These are phyloP conservation scores for Teunomyces pallodes DNA, from an alignment of 805 yeast species.

Conservation along the genomic window DNA sequence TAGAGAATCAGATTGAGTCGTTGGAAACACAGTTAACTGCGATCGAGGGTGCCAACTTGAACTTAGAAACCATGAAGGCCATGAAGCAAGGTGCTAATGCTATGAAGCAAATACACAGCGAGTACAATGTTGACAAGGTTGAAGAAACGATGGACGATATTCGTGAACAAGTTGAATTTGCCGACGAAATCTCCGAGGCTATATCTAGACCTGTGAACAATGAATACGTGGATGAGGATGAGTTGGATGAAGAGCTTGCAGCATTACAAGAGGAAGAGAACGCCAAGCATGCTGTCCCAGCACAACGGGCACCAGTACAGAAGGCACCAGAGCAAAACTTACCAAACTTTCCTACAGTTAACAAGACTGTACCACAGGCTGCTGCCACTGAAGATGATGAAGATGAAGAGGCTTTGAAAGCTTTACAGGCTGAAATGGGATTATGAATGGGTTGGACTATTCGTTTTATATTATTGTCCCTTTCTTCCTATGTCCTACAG, in stretches of 20 bases:
- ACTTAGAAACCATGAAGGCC: constrained; percentile 96
- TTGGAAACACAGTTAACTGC: constrained; percentile 87
- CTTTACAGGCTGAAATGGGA: constrained; percentile 85
- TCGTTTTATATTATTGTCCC: neutral
- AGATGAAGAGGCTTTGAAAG: constrained; percentile 78
- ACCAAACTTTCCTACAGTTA: constrained; percentile 47
- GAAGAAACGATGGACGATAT: constrained; percentile 98
- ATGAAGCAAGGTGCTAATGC: constrained; percentile 98
- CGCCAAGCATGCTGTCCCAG: constrained; percentile 39
- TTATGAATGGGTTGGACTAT: constrained; percentile 34
- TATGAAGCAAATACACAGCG: constrained; percentile 94
- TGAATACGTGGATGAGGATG: constrained; percentile 85
- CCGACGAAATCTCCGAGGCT: constrained; percentile 95
- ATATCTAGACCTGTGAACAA: constrained; percentile 89
- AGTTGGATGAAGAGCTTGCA: constrained; percentile 90
- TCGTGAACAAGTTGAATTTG: constrained; percentile 91
- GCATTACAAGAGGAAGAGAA: constrained; percentile 80
- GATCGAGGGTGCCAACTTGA: constrained; percentile 92
- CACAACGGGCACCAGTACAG: constrained; percentile 9
- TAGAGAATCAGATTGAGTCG: constrained; percentile 85
- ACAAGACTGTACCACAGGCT: constrained; percentile 39
- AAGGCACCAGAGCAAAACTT: constrained; percentile 21
- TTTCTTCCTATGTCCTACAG: neutral
- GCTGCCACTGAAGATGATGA: constrained; percentile 60
- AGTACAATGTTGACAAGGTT: constrained; percentile 92